Conservation (phyloP, 176 grass and related monocot species). For the Thinopyrum elongatum region DNA sequence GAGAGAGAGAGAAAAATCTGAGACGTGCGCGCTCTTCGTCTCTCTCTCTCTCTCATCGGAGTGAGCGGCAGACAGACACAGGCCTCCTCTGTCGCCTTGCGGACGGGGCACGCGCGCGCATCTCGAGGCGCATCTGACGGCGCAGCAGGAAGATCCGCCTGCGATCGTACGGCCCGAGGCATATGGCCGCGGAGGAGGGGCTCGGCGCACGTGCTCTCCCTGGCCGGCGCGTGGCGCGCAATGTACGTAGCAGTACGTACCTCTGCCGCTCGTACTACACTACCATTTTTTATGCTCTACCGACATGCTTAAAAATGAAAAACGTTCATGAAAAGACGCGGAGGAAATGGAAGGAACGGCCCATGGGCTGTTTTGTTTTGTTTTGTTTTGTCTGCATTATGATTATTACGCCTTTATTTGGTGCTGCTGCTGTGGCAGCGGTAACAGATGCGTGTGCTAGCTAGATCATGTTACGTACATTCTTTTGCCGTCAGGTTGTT, state of each 20-base stretch:
- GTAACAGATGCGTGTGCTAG: neutral
- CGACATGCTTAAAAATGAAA: neutral
- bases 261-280: neutral
- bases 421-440: neutral
- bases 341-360: too few relatives aligned
- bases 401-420: neutral
- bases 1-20: neutral
- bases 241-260: neutral
- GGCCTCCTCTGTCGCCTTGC: constrained; percentile 27
- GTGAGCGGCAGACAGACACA: constrained; percentile 1
- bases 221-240: neutral
- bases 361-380: neutral
- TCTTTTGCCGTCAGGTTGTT: constrained; percentile 16
- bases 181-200: neutral
- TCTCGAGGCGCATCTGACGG: constrained; percentile 52
- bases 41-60: neutral
- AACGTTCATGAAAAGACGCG: neutral
- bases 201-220: constrained; percentile 31
- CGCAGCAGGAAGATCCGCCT: constrained; percentile 29
- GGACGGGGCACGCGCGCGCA: neutral
- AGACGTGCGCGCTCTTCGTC: neutral
- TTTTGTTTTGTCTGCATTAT: neutral
- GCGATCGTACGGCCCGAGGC: constrained; percentile 43
- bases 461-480: constrained; percentile 17
- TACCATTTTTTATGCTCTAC: neutral